Base-by-base conservation (phyloP, 176 grass and related monocot species). In the Hsuehochloa calcarea region DNA sequence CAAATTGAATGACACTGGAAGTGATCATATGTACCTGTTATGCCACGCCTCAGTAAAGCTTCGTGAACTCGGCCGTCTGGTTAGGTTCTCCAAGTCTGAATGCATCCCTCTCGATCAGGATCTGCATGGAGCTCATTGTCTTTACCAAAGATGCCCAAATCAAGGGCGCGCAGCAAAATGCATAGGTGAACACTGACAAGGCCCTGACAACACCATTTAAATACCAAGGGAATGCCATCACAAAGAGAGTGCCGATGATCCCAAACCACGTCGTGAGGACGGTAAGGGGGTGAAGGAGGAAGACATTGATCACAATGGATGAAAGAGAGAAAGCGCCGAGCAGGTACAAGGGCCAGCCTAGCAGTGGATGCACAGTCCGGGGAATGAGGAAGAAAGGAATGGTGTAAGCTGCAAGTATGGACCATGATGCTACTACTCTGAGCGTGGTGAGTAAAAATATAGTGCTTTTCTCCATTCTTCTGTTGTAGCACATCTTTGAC, bases 211-310 rank as follows among this genome's bases (percentile, higher is more conserved):
- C 65, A 70, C 96, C 93, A 14, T 98, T 87, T 44, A 85, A 86
- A 26, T 95, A 98, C 91, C 90, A 98, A 29, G 96, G 96, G 47
- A 75, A 95, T 80, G 91, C 91, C 93, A 96, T 93, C 55, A 98
- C 90, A 40, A 91, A 88, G 45, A 98, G 85, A 0, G 90, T 65
- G 3, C 96, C 96, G 0, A 92, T 66, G 40, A 98, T 79, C 39
- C 91, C 93, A 23, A 95, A 52, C 96, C 87, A 91, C 11, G 88
- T 82, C 1, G 91, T 92, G 43, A 92, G 80, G 61, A 95, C 86
- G 3, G 88, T 51, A 12, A 90, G 19, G 6, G 90, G 83, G 3
- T 89, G 90, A 1, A 98, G 90, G 38, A 98, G 86, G 79, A 98
- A 94, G 49, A 93, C 40, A 84, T 84, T 92, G 81, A 92, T 92